Conservation (phyloP, 805 yeast species). For the Starmerella scarabaei region DNA sequence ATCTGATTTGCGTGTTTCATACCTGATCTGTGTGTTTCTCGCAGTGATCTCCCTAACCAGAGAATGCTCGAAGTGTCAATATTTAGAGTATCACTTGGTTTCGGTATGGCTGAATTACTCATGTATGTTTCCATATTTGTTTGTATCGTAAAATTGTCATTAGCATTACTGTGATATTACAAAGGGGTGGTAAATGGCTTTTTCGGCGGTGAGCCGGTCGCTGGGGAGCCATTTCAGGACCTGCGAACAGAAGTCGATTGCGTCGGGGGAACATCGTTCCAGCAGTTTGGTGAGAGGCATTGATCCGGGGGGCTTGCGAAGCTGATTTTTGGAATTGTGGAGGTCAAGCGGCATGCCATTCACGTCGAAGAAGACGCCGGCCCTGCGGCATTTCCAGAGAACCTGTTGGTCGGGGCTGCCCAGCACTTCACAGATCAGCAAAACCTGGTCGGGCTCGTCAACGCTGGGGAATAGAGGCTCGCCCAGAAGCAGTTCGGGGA, state of each 20-base stretch:
- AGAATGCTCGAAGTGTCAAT: too few relatives aligned
- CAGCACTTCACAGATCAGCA: slow-evolving; percentile 76
- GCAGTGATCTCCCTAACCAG: too few relatives aligned
- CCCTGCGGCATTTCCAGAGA: slow-evolving; percentile 27
- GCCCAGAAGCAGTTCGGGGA: slow-evolving; percentile 88
- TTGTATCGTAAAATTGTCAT: too few relatives aligned
- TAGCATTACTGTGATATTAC: slow-evolving; percentile 5
- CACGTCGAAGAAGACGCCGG: slow-evolving; percentile 29
- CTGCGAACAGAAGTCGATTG: slow-evolving; percentile 38
- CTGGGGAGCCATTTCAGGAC: slow-evolving; percentile 63
- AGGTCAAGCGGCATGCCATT: slow-evolving; percentile 25
- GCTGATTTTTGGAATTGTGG: slow-evolving; percentile 13
- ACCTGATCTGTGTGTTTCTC: too few relatives aligned
- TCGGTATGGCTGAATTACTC: too few relatives aligned
- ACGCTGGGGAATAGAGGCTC: slow-evolving; percentile 93
- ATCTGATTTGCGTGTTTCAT: too few relatives aligned
- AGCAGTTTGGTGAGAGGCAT: slow-evolving; percentile 13
- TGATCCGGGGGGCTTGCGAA: slow-evolving; percentile 16
- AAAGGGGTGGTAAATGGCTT: slow-evolving; percentile 29
- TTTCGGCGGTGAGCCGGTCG: slow-evolving; percentile 30
- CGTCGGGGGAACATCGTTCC: slow-evolving; percentile 9
- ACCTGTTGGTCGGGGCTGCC: slow-evolving; percentile 65
- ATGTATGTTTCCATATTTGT: too few relatives aligned
- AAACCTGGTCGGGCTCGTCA: slow-evolving; percentile 73
- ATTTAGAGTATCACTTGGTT: background rate